Percentiles rank a stretch among this genome's conserved stretches.
These are phyloP conservation scores for Malus asiatica DNA, from an alignment of 306 rosid species.

Conservation along the genomic window DNA sequence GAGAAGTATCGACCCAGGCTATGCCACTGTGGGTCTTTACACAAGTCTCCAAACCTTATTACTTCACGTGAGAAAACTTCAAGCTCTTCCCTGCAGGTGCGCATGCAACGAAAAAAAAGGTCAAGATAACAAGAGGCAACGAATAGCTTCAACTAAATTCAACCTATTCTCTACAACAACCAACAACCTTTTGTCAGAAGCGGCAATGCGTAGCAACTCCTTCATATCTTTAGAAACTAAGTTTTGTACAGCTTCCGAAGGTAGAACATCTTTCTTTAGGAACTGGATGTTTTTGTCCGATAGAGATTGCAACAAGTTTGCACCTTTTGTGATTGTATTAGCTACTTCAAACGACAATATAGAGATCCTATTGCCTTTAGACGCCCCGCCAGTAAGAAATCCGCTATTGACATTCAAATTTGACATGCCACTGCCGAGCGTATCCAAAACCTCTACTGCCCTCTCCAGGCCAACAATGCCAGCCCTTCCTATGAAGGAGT, in stretches of 20 bases:
- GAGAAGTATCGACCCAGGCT: conserved; percentile 63
- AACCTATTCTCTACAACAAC: conserved; percentile 17
- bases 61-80: conserved; percentile 64
- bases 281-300: conserved; percentile 65
- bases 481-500: conserved; percentile 56
- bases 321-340: conserved; percentile 73
- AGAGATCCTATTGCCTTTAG: conserved; percentile 57
- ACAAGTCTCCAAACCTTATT: conserved; percentile 72
- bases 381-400: conserved; percentile 39
- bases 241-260: conserved; percentile 57
- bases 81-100: conserved; percentile 61
- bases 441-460: conserved; percentile 71
- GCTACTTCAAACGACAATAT: conserved; percentile 97
- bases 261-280: conserved; percentile 55
- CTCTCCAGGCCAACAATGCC: conserved; percentile 41
- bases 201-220: conserved; percentile 69
- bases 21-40: conserved; percentile 96
- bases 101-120: conserved; percentile 5
- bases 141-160: conserved; percentile 1
- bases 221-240: conserved; percentile 65
- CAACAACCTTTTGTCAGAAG: conserved; percentile 79
- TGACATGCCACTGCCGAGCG: conserved; percentile 71
- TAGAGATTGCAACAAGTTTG: conserved; percentile 59
- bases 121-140: conserved; percentile 3
- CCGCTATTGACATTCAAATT: conserved; percentile 45